Conservation (phyloP, 768 basidiomycete species). For the Pleurotus citrinopileatus region DNA sequence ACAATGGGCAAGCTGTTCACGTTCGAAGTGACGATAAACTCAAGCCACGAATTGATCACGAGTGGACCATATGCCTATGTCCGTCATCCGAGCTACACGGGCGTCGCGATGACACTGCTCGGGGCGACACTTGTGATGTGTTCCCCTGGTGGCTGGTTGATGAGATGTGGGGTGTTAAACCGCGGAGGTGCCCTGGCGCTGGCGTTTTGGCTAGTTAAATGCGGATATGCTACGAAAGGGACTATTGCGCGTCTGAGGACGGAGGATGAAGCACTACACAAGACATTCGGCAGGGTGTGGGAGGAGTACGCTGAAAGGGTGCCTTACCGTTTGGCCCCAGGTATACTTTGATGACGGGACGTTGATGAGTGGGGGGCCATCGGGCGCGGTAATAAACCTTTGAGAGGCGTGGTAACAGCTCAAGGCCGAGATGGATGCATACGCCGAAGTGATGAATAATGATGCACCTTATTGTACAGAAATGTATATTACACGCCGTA, state of each 20-base stretch:
- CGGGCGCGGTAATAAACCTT: no score
- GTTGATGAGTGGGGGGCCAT: neutral
- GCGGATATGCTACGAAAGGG: slow-evolving; percentile 5
- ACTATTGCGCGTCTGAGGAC: slow-evolving; percentile 4
- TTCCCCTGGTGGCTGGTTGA: slow-evolving; percentile 9
- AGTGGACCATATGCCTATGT: slow-evolving; percentile 15
- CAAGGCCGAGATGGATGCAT: neutral
- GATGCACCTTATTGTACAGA: slow-evolving; percentile 7
- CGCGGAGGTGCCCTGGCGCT: slow-evolving; percentile 5
- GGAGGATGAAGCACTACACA: slow-evolving; percentile 8
- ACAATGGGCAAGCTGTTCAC: slow-evolving; percentile 16
- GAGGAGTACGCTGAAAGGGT: slow-evolving; percentile 9
- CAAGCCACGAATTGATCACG: slow-evolving; percentile 14
- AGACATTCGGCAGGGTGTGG: slow-evolving; percentile 8
- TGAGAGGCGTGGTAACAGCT: no score
- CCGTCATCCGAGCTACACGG: slow-evolving; percentile 18
- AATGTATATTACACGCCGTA: slow-evolving; percentile 9
- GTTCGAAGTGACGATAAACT: slow-evolving; percentile 12
- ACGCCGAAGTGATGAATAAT: neutral
- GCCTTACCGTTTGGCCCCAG: slow-evolving; percentile 5
- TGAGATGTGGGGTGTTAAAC: slow-evolving; percentile 8
- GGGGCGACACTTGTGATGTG: slow-evolving; percentile 10
- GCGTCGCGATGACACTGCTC: slow-evolving; percentile 10
- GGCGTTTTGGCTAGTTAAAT: slow-evolving; percentile 10
- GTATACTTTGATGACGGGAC: slow-evolving; percentile 1